Evolutionary conservation across 805 yeast species (phyloP), one percentile per base, ranked within the genome.

Genomic region (Pichia sporocuriosa): DNA sequence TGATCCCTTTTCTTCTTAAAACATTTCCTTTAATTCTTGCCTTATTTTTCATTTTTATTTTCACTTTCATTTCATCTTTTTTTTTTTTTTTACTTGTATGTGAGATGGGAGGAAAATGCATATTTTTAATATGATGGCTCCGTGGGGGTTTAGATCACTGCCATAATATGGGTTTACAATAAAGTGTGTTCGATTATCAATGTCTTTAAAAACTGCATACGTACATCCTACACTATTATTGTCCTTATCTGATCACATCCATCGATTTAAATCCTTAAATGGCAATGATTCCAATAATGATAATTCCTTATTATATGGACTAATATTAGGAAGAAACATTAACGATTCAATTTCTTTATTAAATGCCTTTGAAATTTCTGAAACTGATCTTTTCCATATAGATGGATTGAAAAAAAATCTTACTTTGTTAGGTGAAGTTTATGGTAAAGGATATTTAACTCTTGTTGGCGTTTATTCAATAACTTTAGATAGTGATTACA

Each of bases 381-480:
- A 3, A 16, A 15, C 15, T 20, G 50, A 48, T 11, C n/a, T 19
- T 8, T n/a, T 2, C 4, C 28, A 28, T n/a, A 12, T 8, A 6
- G 28, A 21, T 6, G 10, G 6, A 16, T 12, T 43, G 4, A n/a
- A 16, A 3, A 10, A 31, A 4, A 44, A 46, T 15, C 24, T 56
- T n/a, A 32, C 25, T 7, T 39, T 57, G 12, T 40, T 56, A 10
- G 35, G 42, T n/a, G 54, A 56, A 34, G 46, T 56, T 5, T 55
- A 58, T 30, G 43, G 56, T 1, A 40, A 43, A 9, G 33, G 27
- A 3, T 51, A 56, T 35, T 39, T 58, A 29, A 31, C 37, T 19
- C 40, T 58, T 9, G 46, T 58, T n/a, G 62, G 62, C 2, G 42
- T 54, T 20, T 58, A 54, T 40, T 26, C 29, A 15, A 27, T 34